Conservation (phyloP, 805 yeast genomes). For the Candida andamanensis region DNA sequence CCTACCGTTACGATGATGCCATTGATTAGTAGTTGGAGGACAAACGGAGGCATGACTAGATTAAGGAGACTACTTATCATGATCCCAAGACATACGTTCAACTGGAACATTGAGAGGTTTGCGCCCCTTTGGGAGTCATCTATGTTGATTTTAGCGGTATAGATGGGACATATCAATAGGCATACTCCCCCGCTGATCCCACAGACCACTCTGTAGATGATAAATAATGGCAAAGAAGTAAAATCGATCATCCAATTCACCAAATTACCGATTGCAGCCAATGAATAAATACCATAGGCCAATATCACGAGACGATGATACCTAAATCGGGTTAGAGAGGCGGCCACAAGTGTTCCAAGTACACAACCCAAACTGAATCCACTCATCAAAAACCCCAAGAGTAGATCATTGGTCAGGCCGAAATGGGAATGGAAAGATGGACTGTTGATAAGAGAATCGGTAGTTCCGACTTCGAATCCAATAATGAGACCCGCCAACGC, state of each 20-base stretch:
- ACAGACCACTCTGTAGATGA: conserved; percentile 1
- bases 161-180: conserved; percentile 21
- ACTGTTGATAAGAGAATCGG: conserved; percentile 6
- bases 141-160: conserved; percentile 15
- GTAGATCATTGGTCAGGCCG: conserved; percentile 1
- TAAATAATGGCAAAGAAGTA: not conserved
- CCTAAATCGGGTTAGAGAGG: conserved; percentile 7
- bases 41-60: conserved; percentile 2
- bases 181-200: conserved; percentile 18
- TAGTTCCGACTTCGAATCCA: conserved; percentile 14
- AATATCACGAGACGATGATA: conserved; percentile 12
- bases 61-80: conserved; percentile 16
- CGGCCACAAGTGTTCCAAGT: conserved; percentile 14
- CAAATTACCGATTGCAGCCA: conserved; percentile 14
- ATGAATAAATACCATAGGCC: conserved; percentile 13
- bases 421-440: conserved; percentile 1
- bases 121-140: conserved; percentile 12
- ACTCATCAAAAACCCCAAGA: conserved; percentile 8
- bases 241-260: not conserved
- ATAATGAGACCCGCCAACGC: conserved; percentile 6
- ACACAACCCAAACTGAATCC: conserved; percentile 21
- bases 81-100: conserved; percentile 19
- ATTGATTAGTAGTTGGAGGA: conserved; percentile 5
- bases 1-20: conserved; percentile 4
- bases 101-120: conserved; percentile 20